A percentile compares a stretch with the other conserved stretches of the same genome.
Evolutionary conservation across 2,329 filamentous ascomycete genomes (phyloP).

Genomic region (Paraconiothyrium brasiliense): DNA sequence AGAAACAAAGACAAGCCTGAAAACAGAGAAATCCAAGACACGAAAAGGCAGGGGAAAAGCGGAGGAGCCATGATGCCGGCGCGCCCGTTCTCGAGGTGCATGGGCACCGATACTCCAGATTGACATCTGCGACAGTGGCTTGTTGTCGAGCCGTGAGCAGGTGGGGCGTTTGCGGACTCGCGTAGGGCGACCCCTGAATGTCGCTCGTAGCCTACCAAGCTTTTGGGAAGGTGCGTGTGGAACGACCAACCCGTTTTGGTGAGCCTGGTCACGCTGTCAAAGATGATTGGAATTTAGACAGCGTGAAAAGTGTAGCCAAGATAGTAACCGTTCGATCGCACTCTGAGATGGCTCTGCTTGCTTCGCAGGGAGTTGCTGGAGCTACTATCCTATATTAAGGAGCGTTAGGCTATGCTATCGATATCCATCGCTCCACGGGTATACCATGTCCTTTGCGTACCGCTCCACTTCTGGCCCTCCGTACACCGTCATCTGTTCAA

Average conservation of each 20-base stretch:
- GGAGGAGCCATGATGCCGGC: not conserved
- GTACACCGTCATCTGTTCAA: slow-evolving; percentile 57
- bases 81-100: slow-evolving; percentile 18
- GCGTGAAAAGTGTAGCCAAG: too few species aligned
- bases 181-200: not conserved
- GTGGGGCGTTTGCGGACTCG: not conserved
- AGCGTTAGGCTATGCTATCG: too few species aligned
- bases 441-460: not conserved
- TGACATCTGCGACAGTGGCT: slow-evolving; percentile 21
- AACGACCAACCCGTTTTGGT: not conserved
- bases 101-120: slow-evolving; percentile 14
- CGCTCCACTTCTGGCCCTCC: not conserved
- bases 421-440: too few species aligned
- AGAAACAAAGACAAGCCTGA: not conserved
- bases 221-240: not conserved
- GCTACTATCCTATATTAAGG: too few species aligned
- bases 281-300: not conserved
- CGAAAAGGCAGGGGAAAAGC: not conserved
- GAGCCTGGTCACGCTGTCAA: not conserved
- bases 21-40: not conserved
- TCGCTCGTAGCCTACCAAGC: not conserved
- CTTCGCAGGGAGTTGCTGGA: too few species aligned
- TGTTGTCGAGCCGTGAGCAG: slow-evolving; percentile 4
- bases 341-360: too few species aligned
- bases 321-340: too few species aligned